Percentiles rank a stretch among this genome's conserved stretches.
Evolutionary conservation across 768 basidiomycete genomes (phyloP).

Genomic region (Tricholoma saponaceum): DNA sequence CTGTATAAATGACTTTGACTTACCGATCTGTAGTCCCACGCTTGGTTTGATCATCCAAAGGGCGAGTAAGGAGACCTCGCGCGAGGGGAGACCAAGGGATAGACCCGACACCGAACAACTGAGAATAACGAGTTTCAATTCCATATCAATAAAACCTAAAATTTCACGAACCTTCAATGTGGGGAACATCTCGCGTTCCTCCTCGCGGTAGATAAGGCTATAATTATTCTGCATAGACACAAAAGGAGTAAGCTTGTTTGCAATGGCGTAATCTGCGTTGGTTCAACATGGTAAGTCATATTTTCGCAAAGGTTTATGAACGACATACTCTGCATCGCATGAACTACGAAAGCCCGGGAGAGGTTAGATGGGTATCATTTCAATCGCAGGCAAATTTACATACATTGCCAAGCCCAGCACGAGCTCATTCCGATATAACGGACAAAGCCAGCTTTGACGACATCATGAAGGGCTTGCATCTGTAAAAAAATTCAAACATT

Average conservation of each 20-base stretch:
- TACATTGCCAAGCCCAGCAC: conserved; percentile 56
- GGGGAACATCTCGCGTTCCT: conserved; percentile 63
- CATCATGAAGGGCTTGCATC: conserved; percentile 68
- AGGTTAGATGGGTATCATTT: too few species aligned
- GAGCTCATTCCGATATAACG: too few species aligned
- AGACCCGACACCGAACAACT: too few species aligned
- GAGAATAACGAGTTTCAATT: too few species aligned
- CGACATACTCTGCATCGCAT: conserved; percentile 47
- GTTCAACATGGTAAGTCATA: not conserved
- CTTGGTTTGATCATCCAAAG: conserved; percentile 24
- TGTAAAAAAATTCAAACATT: conserved; percentile 10
- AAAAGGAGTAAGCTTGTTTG: conserved; percentile 43
- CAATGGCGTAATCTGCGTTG: conserved; percentile 51
- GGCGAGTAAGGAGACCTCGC: too few species aligned
- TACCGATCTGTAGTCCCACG: conserved; percentile 36
- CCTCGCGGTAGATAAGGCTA: conserved; percentile 57
- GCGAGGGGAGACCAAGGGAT: too few species aligned
- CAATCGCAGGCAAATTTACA: conserved; percentile 26
- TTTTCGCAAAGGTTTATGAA: not conserved
- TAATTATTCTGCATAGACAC: conserved; percentile 41
- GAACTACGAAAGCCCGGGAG: conserved; percentile 33
- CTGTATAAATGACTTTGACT: not conserved
- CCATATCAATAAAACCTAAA: conserved; percentile 10
- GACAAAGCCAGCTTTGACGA: conserved; percentile 56
- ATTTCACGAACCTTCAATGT: conserved; percentile 35